Percentiles rank a stretch among this genome's conserved stretches.
phyloP scores from a whole-genome alignment of 1,284 basidiomycete species.

The Hemileccinum hortonii region DNA sequence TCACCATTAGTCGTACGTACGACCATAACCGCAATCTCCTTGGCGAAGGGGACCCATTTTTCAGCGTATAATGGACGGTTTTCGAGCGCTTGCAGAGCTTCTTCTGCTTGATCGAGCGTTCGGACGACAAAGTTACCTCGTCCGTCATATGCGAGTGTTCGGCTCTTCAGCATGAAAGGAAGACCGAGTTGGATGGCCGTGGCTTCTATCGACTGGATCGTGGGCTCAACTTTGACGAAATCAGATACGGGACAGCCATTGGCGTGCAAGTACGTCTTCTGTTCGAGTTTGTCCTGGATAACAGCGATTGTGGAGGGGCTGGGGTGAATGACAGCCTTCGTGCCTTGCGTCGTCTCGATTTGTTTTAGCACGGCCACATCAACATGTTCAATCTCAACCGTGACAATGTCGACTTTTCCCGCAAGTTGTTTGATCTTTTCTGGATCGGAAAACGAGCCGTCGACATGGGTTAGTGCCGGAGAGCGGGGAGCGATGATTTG shows the following conservation, averaged over 20 bases:
- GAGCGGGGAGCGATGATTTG: conserved; percentile 70
- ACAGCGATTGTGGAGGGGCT: conserved; percentile 80
- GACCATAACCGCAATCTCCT: conserved; percentile 98
- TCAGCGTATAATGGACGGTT: conserved; percentile 86
- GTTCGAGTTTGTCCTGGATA: conserved; percentile 95
- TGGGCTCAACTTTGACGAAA: conserved; percentile 63
- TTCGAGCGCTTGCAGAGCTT: conserved; percentile 68
- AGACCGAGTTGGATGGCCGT: conserved; percentile 67
- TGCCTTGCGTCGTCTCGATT: conserved; percentile 47
- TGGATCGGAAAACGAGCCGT: conserved; percentile 88
- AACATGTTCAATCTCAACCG: conserved; percentile 98
- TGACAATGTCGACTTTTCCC: conserved; percentile 81
- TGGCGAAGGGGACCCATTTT: conserved; percentile 87
- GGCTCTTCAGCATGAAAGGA: conserved; percentile 95
- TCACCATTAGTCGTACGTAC: conserved; percentile 79
- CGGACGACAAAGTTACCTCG: conserved; percentile 87
- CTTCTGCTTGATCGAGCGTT: conserved; percentile 50
- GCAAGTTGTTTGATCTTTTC: conserved; percentile 83
- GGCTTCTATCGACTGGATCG: conserved; percentile 53
- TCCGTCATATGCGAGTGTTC: conserved; percentile 95
- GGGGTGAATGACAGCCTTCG: conserved; percentile 73
- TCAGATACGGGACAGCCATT: conserved; percentile 72
- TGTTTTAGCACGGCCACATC: conserved; percentile 76
- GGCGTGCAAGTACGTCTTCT: conserved; percentile 77
- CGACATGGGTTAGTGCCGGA: conserved; percentile 64